Base-by-base conservation (phyloP, 768 basidiomycete species). In the Mrakia frigida region DNA sequence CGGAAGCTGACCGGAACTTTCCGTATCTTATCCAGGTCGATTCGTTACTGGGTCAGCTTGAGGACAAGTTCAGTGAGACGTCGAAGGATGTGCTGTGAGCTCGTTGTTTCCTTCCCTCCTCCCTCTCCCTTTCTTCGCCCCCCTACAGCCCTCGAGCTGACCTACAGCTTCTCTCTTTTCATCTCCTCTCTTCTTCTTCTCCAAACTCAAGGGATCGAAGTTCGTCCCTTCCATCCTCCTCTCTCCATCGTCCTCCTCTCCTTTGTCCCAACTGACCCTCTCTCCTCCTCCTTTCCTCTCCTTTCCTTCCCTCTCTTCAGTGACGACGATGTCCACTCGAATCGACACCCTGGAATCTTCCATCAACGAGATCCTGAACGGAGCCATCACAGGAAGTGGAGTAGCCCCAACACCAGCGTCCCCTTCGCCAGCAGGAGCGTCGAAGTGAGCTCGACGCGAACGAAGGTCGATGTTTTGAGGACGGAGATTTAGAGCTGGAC, bases 51-150 rank as follows among this genome's bases (percentile, higher is more conserved):
- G 68, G 65, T 14, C 75, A 76, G 46, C 68, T 76, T n/a, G 75
- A 76, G 41, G 75, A 76, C 75, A 76, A 76, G 68, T 76, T 70
- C 39, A 53, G 59, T 52, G 75, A 76, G 60, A 76, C 67, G 28
- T 69, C 65, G 43, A 69, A 69, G 14, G 75, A 76, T 28, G 75
- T 76, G 16, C 43, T 76, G 75, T 76, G 75, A 50, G 74, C 60
- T 33, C 61, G 9, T 23, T n/a, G 33, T 43, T 71, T 52, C 31
- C 63, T 39, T 39, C 63, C 33, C 37, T 35, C 14, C 41, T 23
- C 23, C 13, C 28, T 52, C 69, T 52, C 35, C 21, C 13, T 71
- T 43, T 11, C 13, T 35, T 9, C 4, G 9, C 6, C 72, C 16
- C 21, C 61, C 37, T 50, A n/a, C n/a, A n/a, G 46, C 9, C 21